Conservation (phyloP, 768 basidiomycete species). For the Lanmaoa rubissima region DNA sequence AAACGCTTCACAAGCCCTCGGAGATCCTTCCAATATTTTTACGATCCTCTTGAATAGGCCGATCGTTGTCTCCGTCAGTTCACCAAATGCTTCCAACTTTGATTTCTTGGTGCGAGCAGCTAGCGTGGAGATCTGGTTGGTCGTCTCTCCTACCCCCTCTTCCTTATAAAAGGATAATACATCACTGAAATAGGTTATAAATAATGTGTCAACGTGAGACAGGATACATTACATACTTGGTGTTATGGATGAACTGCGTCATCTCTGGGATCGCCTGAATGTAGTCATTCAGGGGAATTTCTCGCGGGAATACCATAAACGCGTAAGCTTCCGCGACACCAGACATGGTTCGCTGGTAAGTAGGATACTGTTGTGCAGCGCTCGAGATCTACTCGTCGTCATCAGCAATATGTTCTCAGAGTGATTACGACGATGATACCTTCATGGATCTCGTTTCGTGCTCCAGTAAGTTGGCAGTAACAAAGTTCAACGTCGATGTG, state of each 20-base stretch:
- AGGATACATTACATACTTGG: conserved; percentile 32
- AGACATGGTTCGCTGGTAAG: conserved; percentile 28
- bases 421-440: conserved; percentile 10
- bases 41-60: conserved; percentile 22
- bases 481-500: conserved; percentile 34
- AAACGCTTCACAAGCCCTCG: conserved; percentile 19
- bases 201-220: not conserved
- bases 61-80: conserved; percentile 26
- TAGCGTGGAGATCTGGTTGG: conserved; percentile 21
- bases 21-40: conserved; percentile 21
- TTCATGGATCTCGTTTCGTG: conserved; percentile 28
- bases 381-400: conserved; percentile 13
- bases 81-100: conserved; percentile 27
- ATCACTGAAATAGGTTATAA: conserved; percentile 27
- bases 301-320: conserved; percentile 29
- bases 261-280: conserved; percentile 31
- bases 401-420: not conserved
- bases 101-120: not conserved
- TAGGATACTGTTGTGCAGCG: conserved; percentile 25
- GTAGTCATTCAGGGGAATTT: too few species aligned
- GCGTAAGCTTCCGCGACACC: conserved; percentile 36
- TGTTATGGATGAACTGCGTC: conserved; percentile 31
- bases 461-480: conserved; percentile 36
- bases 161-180: conserved; percentile 43
- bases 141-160: conserved; percentile 34